Conservation (phyloP, 2,329 filamentous ascomycete species). For the Parastagonospora nodorum region DNA sequence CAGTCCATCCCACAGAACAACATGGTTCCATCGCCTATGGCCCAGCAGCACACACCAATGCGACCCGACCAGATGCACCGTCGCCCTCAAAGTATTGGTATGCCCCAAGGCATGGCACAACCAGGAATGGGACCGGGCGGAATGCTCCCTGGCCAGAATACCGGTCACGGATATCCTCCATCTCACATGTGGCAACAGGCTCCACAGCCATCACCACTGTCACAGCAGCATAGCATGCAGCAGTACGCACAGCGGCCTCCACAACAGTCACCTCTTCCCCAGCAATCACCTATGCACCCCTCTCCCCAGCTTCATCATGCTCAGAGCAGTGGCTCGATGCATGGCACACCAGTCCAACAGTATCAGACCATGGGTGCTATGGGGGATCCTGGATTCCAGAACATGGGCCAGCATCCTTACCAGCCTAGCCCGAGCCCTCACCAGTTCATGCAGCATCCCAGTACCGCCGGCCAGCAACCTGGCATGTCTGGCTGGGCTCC, state of each 20-base stretch:
- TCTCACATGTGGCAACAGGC: slow-evolving; percentile 57
- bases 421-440: slow-evolving; percentile 55
- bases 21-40: slow-evolving; percentile 74
- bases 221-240: slow-evolving; percentile 52
- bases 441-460: slow-evolving; percentile 53
- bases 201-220: slow-evolving; percentile 55
- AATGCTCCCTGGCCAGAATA: slow-evolving; percentile 50
- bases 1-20: slow-evolving; percentile 72
- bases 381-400: slow-evolving; percentile 49
- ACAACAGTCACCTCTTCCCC: slow-evolving; percentile 51
- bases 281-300: slow-evolving; percentile 56
- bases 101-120: slow-evolving; percentile 40
- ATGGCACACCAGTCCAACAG: slow-evolving; percentile 49
- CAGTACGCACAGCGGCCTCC: slow-evolving; percentile 51
- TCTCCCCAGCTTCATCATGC: slow-evolving; percentile 55
- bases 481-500: slow-evolving; percentile 59
- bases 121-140: slow-evolving; percentile 43
- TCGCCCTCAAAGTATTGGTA: slow-evolving; percentile 63
- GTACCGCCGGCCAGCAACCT: slow-evolving; percentile 52
- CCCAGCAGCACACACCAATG: slow-evolving; percentile 67
- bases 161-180: slow-evolving; percentile 52
- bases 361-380: slow-evolving; percentile 55
- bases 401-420: slow-evolving; percentile 56
- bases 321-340: slow-evolving; percentile 50
- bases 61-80: slow-evolving; percentile 67